Evolutionary conservation across 352 stramenopile species (phyloP).

Genomic region (Globisporangium paddicum): DNA sequence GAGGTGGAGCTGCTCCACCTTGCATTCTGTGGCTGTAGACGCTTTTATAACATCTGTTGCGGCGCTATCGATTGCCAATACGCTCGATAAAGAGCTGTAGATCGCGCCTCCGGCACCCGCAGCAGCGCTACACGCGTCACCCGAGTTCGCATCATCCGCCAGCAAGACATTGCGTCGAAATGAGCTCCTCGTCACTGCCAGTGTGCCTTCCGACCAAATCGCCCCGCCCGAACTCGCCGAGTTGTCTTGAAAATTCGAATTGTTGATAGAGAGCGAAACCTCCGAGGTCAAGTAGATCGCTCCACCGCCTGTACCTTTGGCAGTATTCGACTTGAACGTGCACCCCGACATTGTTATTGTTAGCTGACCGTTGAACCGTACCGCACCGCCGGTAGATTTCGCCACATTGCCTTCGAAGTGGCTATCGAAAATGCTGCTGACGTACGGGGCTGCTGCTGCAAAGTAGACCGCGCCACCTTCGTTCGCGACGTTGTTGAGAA

Average conservation of each 20-base stretch:
- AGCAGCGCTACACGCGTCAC: background rate
- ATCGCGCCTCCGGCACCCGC: background rate
- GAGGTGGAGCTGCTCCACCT: background rate
- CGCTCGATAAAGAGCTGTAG: background rate
- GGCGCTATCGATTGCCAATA: background rate
- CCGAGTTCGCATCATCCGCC: background rate
- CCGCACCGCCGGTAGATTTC: conserved; percentile 10
- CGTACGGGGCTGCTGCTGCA: background rate
- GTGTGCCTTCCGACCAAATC: conserved; percentile 2
- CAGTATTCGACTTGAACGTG: background rate
- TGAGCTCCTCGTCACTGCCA: background rate
- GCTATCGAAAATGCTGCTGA: conserved; percentile 5
- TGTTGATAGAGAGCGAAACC: background rate
- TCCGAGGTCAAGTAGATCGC: conserved; percentile 1
- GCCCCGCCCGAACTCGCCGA: background rate
- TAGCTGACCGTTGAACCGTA: background rate
- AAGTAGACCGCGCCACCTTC: conserved; percentile 12
- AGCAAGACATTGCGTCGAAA: conserved; percentile 1
- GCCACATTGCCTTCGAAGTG: conserved; percentile 13
- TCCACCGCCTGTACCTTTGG: background rate
- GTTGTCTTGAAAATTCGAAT: conserved; percentile 3
- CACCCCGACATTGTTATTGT: background rate
- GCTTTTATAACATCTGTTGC: background rate
- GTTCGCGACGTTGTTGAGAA: conserved; percentile 12
- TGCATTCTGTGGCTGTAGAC: background rate